Evolutionary conservation across 768 basidiomycete species (phyloP).

Genomic region (Rhodotorula paludigena): DNA sequence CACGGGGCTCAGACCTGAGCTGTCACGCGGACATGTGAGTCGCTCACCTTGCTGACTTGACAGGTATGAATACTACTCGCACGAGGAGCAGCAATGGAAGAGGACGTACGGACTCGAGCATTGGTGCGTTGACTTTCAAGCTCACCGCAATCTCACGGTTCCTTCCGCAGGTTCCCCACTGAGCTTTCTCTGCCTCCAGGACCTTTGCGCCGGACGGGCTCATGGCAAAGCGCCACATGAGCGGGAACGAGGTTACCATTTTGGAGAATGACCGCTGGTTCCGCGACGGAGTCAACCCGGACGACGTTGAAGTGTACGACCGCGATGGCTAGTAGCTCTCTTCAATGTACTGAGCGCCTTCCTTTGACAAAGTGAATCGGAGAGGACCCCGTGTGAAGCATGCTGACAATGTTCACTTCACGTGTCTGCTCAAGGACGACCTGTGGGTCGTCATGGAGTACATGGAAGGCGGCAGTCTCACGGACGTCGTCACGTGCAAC

Average conservation of each 20-base stretch:
- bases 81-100: slow-evolving; percentile 50
- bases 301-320: slow-evolving; percentile 49
- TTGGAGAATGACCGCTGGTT: slow-evolving; percentile 55
- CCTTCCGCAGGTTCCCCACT: background rate
- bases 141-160: background rate
- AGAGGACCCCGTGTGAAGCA: no score
- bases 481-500: slow-evolving; percentile 91
- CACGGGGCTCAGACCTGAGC: no score
- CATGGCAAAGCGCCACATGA: slow-evolving; percentile 59
- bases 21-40: no score
- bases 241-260: slow-evolving; percentile 54
- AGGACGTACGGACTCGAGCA: slow-evolving; percentile 53
- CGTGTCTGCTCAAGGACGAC: slow-evolving; percentile 94
- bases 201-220: slow-evolving; percentile 55
- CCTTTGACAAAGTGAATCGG: no score
- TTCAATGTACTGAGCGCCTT: no score
- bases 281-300: slow-evolving; percentile 50
- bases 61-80: slow-evolving; percentile 54
- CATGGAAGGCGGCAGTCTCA: slow-evolving; percentile 61
- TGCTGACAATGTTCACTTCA: slow-evolving; percentile 93
- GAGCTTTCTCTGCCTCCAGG: slow-evolving; percentile 42
- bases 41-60: background rate
- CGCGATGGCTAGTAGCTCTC: slow-evolving; percentile 48
- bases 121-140: no score
- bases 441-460: slow-evolving; percentile 91